Base-by-base conservation (phyloP, 495 filamentous ascomycete species). In the Penicillium canariense region DNA sequence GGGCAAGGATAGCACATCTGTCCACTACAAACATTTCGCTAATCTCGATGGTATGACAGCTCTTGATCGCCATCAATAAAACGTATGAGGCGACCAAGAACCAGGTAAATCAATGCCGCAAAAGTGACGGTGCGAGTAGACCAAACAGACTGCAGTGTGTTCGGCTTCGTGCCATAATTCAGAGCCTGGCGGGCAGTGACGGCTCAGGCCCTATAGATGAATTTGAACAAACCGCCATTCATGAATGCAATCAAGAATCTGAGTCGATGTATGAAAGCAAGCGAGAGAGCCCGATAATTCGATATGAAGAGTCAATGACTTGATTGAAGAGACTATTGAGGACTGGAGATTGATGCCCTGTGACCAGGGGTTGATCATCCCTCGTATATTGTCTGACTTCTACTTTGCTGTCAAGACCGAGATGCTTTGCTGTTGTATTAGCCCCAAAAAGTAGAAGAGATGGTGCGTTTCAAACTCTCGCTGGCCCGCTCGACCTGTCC, bases 241-340 rank as follows among this genome's bases (percentile, higher is more conserved):
- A 83, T 45, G 23, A 87, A 76, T 0, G 85, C 77, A 7, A 80
- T 77, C 42, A 87, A 82, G 63, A 83, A 87, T 80, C 80, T 87
- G 7, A 76, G 79, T 54, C 30, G 26, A 12, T 71, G 69, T 15
- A 67, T 72, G 23, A 62, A 70, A 32, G 73, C 43, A 6, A 87
- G 77, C 44, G 69, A 75, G 23, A 65, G 38, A 65, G 66, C 48
- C 80, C 83, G 14, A 82, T 63, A 3, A 72, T 45, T n/a, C n/a
- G n/a, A n/a, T n/a, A n/a, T n/a, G n/a, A n/a, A n/a, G n/a, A n/a
- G n/a, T n/a, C n/a, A n/a, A n/a, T n/a, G n/a, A n/a, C n/a, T n/a
- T n/a, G n/a, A n/a, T n/a, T n/a, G n/a, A n/a, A n/a, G n/a, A n/a
- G n/a, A n/a, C n/a, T n/a, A n/a, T n/a, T n/a, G n/a, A n/a, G n/a